A percentile compares a stretch with the other conserved stretches of the same genome.
Evolutionary conservation across 2,329 filamentous ascomycete species (phyloP).

Genomic region (Xylariaceae sp.): DNA sequence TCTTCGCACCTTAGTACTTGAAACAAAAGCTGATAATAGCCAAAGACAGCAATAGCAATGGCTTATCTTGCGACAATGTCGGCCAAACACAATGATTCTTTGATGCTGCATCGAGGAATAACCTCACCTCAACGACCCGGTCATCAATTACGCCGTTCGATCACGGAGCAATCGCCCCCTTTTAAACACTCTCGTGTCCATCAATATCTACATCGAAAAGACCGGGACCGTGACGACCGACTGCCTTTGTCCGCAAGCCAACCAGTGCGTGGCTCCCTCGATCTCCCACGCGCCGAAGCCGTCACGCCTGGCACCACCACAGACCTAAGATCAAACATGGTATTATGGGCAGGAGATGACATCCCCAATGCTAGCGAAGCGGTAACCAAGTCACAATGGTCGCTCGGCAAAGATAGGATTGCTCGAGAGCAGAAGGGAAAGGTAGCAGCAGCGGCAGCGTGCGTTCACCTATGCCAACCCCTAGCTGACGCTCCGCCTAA

Average conservation of each 20-base stretch:
- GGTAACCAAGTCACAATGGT: slow-evolving; percentile 25
- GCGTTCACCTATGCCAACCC: slow-evolving; percentile 32
- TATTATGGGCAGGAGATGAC: slow-evolving; percentile 41
- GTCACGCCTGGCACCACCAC: slow-evolving; percentile 50
- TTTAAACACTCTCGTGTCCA: slow-evolving; percentile 45
- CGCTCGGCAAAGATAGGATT: slow-evolving; percentile 47
- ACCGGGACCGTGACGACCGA: slow-evolving; percentile 45
- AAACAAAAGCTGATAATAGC: slow-evolving; percentile 1
- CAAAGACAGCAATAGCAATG: background rate
- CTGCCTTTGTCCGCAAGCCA: slow-evolving; percentile 38
- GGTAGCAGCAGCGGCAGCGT: slow-evolving; percentile 50
- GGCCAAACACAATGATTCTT: slow-evolving; percentile 41
- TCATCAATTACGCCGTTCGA: slow-evolving; percentile 63
- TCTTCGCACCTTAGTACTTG: background rate
- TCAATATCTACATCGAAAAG: slow-evolving; percentile 47
- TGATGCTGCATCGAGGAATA: slow-evolving; percentile 37
- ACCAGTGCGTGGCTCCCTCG: slow-evolving; percentile 50
- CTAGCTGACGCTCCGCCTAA: background rate
- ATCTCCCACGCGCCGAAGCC: slow-evolving; percentile 54
- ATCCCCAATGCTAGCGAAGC: slow-evolving; percentile 29
- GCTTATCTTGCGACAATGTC: slow-evolving; percentile 40
- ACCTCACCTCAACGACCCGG: slow-evolving; percentile 49
- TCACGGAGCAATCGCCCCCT: slow-evolving; percentile 60
- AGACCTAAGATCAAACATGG: slow-evolving; percentile 51
- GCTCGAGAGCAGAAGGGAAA: slow-evolving; percentile 51